A percentile compares a stretch with the other conserved stretches of the same genome.
Conservation (phyloP, 495 filamentous ascomycete species). For the Penicillium canariense region DNA sequence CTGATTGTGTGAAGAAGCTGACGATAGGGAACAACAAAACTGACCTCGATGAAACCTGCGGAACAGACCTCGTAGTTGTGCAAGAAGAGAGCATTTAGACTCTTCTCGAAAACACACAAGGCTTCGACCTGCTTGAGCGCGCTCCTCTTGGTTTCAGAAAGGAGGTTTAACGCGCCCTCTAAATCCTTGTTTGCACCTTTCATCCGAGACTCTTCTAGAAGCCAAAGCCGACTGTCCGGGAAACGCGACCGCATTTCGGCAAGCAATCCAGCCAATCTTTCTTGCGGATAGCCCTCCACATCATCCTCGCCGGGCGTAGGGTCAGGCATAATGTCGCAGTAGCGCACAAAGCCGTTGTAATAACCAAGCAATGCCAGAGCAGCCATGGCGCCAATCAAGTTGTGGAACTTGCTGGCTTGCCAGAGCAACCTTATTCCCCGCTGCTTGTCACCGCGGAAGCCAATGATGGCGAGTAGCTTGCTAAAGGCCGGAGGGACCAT, state of each 20-base stretch:
- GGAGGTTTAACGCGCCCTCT: constrained; percentile 62
- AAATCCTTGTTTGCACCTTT: constrained; percentile 64
- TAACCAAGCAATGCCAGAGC: constrained; percentile 78
- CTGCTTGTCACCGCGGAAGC: constrained; percentile 88
- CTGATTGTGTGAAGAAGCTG: background rate
- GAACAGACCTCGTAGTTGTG: constrained; percentile 71
- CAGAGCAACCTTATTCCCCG: constrained; percentile 82
- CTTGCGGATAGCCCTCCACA: constrained; percentile 68
- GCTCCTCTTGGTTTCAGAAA: constrained; percentile 56
- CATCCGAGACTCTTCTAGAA: constrained; percentile 85
- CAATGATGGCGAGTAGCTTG: constrained; percentile 80
- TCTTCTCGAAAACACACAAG: constrained; percentile 79
- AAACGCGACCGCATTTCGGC: constrained; percentile 72
- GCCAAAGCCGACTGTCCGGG: constrained; percentile 82
- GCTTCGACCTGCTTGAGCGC: constrained; percentile 83
- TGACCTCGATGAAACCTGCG: constrained; percentile 65
- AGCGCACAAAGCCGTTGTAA: constrained; percentile 81
- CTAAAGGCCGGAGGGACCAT: constrained; percentile 89
- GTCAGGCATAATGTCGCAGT: constrained; percentile 81
- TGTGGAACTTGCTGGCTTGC: constrained; percentile 83
- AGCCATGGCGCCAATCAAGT: constrained; percentile 88
- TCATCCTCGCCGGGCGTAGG: constrained; percentile 48
- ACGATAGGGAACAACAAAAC: background rate
- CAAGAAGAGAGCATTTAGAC: constrained; percentile 73
- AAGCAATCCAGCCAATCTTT: constrained; percentile 66